Conservation (phyloP, 1,284 basidiomycete genomes). For the Apiotrichum sp. region DNA sequence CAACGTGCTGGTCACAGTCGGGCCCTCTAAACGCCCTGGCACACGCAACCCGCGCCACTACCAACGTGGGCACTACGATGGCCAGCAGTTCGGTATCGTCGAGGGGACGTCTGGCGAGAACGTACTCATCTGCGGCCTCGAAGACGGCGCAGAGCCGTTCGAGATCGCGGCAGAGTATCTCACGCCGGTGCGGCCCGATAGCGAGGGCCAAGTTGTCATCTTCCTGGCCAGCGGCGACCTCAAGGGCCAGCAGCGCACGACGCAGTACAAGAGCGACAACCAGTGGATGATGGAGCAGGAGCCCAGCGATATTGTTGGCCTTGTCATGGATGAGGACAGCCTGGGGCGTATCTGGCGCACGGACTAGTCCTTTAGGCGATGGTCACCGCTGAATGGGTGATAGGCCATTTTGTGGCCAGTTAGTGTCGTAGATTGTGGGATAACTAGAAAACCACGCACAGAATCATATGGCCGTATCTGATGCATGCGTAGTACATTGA, state of each 20-base stretch:
- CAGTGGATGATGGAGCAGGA: conserved; percentile 44
- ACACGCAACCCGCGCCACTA: conserved; percentile 40
- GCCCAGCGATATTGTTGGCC: conserved; percentile 22
- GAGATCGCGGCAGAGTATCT: conserved; percentile 41
- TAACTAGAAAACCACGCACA: conserved; percentile 1
- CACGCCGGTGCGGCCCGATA: conserved; percentile 29
- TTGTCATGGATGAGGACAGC: conserved; percentile 30
- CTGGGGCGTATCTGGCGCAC: conserved; percentile 38
- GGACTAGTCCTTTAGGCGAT: not conserved
- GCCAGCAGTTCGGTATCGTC: conserved; percentile 29
- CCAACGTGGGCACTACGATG: conserved; percentile 36
- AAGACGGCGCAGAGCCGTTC: conserved; percentile 19
- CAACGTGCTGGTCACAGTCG: conserved; percentile 40
- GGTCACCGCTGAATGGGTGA: too few relatives aligned
- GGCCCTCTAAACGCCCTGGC: conserved; percentile 23
- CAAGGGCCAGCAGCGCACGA: conserved; percentile 36
- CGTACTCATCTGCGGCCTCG: conserved; percentile 25
- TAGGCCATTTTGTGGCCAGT: too few relatives aligned
- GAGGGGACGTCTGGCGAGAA: conserved; percentile 22
- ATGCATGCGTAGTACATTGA: not conserved
- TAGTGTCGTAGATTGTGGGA: not conserved
- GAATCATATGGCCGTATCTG: not conserved
- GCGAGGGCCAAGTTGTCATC: conserved; percentile 34
- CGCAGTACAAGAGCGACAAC: conserved; percentile 31
- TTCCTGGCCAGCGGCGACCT: conserved; percentile 25